Evolutionary conservation across 148 eudicot species (phyloP), one percentile per base, ranked within the genome.

Genomic region (Polygonum maritimum): DNA sequence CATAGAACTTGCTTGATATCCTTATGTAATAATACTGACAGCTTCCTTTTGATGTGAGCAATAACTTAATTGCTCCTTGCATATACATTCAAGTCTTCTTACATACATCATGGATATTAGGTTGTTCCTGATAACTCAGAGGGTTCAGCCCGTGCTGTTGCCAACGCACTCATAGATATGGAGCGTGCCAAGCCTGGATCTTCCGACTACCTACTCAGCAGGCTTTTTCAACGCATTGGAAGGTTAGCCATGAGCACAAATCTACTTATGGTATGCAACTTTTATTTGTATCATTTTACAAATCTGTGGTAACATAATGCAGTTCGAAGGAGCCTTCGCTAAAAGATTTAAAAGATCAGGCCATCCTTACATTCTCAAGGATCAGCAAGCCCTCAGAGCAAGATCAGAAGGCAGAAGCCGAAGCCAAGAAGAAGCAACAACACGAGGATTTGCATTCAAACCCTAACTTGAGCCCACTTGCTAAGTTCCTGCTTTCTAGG

Each of bases 401-500:
- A 76, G 60, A 82, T 63, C 79, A 62, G 62, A 80, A 82, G 77
- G 58, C 88, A 47, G 95, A 94, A 81, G 79, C 85, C 67, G 93
- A 90, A 39, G 76, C 78, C 87, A 92, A 83, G 77, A 87, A 86
- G 79, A 87, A 82, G 88, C 89, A 83, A 21, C 91, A 79, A 52
- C 87, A 79, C 83, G 87, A 86, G 71, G 97, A 89, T 41, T 75
- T 82, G 75, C 81, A 88, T 76, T 87, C 93, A 16, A 91, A 87
- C 76, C 83, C 92, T 74, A 90, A 88, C 76, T 87, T 89, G 83
- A 89, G 96, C 70, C 89, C 98, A 19, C 89, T 94, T 18, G 96
- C 98, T 4, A 84, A 86, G 80, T 94, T 94, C 84, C 79, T 92
- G 84, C 89, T 92, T 75, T 90, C 97, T 73, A 94, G 98, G 98